phyloP scores from a whole-genome alignment of 148 eudicot genomes.

The Rhododendron ferrugineum region DNA sequence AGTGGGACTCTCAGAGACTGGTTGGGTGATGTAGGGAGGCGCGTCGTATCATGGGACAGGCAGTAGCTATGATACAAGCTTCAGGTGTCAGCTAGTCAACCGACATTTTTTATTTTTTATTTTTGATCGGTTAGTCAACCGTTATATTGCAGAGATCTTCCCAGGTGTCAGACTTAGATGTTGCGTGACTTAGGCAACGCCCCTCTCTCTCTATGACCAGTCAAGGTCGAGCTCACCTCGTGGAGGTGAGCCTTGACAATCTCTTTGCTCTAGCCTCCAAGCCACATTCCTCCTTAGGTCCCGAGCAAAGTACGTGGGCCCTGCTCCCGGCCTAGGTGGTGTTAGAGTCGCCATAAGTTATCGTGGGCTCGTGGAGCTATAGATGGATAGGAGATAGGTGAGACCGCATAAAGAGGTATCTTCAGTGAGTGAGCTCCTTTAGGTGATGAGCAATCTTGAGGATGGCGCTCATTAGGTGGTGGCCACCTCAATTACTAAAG shows the following conservation, averaged over 20 bases:
- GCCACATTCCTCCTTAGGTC: background rate
- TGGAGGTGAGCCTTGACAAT: background rate
- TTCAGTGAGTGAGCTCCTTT: background rate
- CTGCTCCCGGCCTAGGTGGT: background rate
- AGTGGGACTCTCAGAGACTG: no score
- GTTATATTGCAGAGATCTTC: background rate
- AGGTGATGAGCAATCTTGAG: background rate
- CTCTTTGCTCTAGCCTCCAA: background rate
- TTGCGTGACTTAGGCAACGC: background rate
- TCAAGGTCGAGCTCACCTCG: background rate
- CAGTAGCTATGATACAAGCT: background rate
- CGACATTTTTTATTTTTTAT: no score
- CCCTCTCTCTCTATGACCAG: background rate
- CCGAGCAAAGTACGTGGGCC: background rate
- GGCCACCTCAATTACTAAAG: background rate
- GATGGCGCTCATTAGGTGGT: background rate
- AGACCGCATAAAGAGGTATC: background rate
- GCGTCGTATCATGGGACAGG: background rate
- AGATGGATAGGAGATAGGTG: background rate
- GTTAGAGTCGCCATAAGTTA: background rate
- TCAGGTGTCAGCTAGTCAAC: background rate
- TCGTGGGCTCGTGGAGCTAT: background rate
- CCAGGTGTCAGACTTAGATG: background rate
- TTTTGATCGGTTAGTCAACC: no score
- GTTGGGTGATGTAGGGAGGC: background rate